A percentile compares a stretch with the other conserved stretches of the same genome.
phyloP scores from a whole-genome alignment of 352 stramenopile genomes.

The Phytophthora foliorum region DNA sequence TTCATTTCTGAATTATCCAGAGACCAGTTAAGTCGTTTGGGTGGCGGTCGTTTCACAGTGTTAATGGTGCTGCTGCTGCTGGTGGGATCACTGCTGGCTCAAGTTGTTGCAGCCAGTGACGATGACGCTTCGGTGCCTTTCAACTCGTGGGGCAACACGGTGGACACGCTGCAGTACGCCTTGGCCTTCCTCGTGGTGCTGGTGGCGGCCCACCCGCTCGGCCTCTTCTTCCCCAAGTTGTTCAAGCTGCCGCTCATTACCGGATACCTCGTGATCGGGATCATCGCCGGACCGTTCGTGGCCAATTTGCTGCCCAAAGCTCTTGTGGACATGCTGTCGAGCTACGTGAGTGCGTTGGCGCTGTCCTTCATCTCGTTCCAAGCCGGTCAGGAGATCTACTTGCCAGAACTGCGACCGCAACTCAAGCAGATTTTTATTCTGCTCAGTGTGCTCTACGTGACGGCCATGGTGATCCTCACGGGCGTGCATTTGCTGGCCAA shows the following conservation, averaged over 20 bases:
- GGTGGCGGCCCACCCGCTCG: conserved; percentile 37
- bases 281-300: conserved; percentile 36
- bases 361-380: conserved; percentile 85
- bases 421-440: conserved; percentile 71
- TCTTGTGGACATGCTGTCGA: conserved; percentile 33
- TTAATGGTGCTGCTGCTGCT: conserved; percentile 1
- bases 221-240: conserved; percentile 36
- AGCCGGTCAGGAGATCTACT: conserved; percentile 77
- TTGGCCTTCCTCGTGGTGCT: conserved; percentile 69
- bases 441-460: conserved; percentile 56
- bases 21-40: not conserved
- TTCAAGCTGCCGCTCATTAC: conserved; percentile 42
- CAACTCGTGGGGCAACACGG: conserved; percentile 44
- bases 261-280: conserved; percentile 36
- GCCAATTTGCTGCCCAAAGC: conserved; percentile 30
- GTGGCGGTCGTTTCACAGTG: conserved; percentile 2
- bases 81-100: not conserved
- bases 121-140: conserved; percentile 51
- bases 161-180: conserved; percentile 57
- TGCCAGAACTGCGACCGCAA: conserved; percentile 68
- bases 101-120: conserved; percentile 3
- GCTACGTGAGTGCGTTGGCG: conserved; percentile 66
- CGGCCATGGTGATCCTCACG: conserved; percentile 67
- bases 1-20: conserved; percentile 25
- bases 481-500: conserved; percentile 48